Conservation (phyloP, 2,329 filamentous ascomycete genomes). For the Helicocarpus griseus region DNA sequence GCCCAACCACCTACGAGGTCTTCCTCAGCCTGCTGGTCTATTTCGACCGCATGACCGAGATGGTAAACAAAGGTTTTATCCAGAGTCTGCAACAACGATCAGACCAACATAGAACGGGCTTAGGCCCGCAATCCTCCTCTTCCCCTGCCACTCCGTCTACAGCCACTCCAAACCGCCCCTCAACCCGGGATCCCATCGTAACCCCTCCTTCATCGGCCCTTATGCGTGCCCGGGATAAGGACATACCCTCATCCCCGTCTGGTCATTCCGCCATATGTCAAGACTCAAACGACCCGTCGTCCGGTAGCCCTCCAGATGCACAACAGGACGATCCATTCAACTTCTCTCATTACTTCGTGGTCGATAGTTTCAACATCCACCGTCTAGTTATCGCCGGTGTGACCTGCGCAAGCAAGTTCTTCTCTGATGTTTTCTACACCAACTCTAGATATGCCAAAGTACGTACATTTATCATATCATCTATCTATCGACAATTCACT, state of each 20-base stretch:
- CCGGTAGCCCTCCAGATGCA: not conserved
- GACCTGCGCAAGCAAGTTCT: conserved; percentile 98
- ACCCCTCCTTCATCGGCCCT: conserved; percentile 28
- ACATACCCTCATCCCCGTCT: conserved; percentile 21
- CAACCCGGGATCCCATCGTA: conserved; percentile 21
- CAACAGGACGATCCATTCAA: conserved; percentile 37
- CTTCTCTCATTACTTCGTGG: conserved; percentile 72
- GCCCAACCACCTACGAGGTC: conserved; percentile 95
- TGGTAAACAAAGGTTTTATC: conserved; percentile 70
- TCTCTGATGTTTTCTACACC: conserved; percentile 97
- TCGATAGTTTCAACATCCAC: conserved; percentile 98
- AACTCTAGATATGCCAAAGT: conserved; percentile 99
- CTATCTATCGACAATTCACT: conserved; percentile 9
- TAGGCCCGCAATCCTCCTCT: conserved; percentile 14
- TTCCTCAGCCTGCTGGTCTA: conserved; percentile 93
- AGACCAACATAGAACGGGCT: conserved; percentile 10
- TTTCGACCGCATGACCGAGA: conserved; percentile 97
- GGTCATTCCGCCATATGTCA: conserved; percentile 23
- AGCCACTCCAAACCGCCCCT: conserved; percentile 12
- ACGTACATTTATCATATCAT: conserved; percentile 23
- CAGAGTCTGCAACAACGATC: conserved; percentile 13
- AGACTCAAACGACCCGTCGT: not conserved
- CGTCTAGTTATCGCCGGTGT: conserved; percentile 92
- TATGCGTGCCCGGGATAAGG: conserved; percentile 26
- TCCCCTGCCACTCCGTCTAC: conserved; percentile 14